Conservation (phyloP, 768 basidiomycete species). For the Cyclocybe aegerita region DNA sequence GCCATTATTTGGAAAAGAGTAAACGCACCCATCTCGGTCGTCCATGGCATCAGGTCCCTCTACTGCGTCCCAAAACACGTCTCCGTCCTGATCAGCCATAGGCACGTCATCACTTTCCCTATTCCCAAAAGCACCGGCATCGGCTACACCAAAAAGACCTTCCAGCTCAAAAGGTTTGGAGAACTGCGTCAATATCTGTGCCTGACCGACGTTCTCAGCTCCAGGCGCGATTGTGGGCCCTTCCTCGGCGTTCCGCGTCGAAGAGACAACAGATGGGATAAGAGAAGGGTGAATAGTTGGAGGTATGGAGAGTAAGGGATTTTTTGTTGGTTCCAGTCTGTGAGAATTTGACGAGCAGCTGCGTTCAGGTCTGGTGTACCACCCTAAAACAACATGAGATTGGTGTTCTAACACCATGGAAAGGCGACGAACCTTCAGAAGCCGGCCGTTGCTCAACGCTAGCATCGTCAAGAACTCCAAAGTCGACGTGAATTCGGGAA, state of each 20-base stretch:
- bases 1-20: neutral
- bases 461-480: constrained; percentile 90
- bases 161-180: constrained; percentile 79
- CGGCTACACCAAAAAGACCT: constrained; percentile 78
- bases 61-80: constrained; percentile 42
- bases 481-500: constrained; percentile 71
- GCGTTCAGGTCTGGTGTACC: constrained; percentile 87
- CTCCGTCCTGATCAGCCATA: constrained; percentile 42
- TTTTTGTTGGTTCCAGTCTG: constrained; percentile 96
- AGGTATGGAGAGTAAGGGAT: constrained; percentile 86
- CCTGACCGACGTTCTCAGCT: constrained; percentile 78
- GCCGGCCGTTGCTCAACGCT: constrained; percentile 76
- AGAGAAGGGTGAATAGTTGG: constrained; percentile 78
- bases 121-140: constrained; percentile 74
- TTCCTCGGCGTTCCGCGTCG: constrained; percentile 24
- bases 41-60: constrained; percentile 37
- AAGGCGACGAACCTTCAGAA: constrained; percentile 66
- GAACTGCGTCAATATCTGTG: constrained; percentile 70
- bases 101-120: constrained; percentile 36
- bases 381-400: constrained; percentile 47
- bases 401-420: neutral
- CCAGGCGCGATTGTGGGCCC: constrained; percentile 55
- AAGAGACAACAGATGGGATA: constrained; percentile 47
- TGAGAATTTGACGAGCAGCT: constrained; percentile 78
- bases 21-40: constrained; percentile 34